Conservation (phyloP, 129 eudicot genomes). For the Artemisia argyi region DNA sequence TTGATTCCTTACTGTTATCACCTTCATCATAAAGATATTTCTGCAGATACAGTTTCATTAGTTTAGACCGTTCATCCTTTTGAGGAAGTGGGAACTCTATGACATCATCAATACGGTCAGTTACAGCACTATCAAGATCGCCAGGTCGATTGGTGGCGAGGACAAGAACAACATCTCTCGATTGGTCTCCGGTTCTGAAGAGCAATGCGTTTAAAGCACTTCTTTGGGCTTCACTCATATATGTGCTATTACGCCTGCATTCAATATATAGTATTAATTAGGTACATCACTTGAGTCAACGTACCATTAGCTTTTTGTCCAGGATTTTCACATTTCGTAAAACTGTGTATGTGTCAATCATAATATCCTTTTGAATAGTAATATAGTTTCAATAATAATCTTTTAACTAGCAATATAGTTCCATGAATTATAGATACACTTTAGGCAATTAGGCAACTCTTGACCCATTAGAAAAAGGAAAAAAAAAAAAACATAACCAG, state of each 20-base stretch:
- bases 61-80: conserved; percentile 80
- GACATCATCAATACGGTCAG: conserved; percentile 96
- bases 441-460: neutral
- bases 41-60: conserved; percentile 73
- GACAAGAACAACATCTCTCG: conserved; percentile 93
- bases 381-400: neutral
- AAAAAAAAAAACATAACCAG: neutral
- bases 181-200: conserved; percentile 98
- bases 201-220: conserved; percentile 94
- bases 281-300: too few species aligned
- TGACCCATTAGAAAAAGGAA: neutral
- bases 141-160: conserved; percentile 97
- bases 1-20: conserved; percentile 31
- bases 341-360: too few species aligned
- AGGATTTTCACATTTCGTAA: neutral
- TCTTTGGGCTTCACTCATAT: conserved; percentile 99
- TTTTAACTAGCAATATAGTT: too few species aligned
- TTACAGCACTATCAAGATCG: conserved; percentile 91
- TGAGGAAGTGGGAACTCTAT: conserved; percentile 92
- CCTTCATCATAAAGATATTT: conserved; percentile 61
- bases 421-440: too few species aligned
- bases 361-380: too few species aligned
- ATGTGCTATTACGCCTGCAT: conserved; percentile 89
- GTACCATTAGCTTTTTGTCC: conserved; percentile 1
- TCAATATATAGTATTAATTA: neutral